Percentiles rank a stretch among this genome's conserved stretches.
phyloP scores from a whole-genome alignment of 169 alveolate species.

The Cryptosporidium meleagridis region DNA sequence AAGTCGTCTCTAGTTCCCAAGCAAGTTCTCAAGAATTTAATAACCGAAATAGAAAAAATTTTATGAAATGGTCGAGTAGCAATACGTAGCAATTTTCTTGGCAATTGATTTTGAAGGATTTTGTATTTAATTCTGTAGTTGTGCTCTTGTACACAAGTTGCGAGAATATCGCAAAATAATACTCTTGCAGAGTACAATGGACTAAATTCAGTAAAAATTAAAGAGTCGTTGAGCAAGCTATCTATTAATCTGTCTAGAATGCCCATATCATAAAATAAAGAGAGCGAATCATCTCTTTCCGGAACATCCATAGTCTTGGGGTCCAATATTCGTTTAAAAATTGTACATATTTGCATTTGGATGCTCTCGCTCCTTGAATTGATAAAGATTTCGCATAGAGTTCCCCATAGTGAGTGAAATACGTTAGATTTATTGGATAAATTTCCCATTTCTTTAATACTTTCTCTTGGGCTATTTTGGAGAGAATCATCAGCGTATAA shows the following conservation, averaged over 20 bases:
- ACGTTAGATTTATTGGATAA: background rate
- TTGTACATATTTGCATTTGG: constrained; percentile 56
- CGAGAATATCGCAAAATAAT: constrained; percentile 79
- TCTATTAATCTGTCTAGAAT: constrained; percentile 79
- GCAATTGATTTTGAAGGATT: constrained; percentile 82
- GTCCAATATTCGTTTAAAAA: constrained; percentile 79
- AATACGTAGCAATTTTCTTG: constrained; percentile 76
- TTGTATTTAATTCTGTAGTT: constrained; percentile 82
- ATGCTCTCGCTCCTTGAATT: constrained; percentile 40
- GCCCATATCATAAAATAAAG: constrained; percentile 82
- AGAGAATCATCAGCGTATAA: background rate
- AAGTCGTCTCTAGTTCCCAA: constrained; percentile 72
- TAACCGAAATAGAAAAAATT: constrained; percentile 80
- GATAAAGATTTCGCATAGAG: constrained; percentile 48
- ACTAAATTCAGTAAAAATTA: background rate
- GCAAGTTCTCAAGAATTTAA: constrained; percentile 81
- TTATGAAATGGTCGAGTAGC: constrained; percentile 80
- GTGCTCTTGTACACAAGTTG: constrained; percentile 83
- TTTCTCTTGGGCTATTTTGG: background rate
- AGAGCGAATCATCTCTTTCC: constrained; percentile 83
- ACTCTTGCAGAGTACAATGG: constrained; percentile 77
- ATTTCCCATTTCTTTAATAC: background rate
- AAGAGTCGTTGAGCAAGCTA: constrained; percentile 58
- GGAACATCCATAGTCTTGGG: constrained; percentile 85
- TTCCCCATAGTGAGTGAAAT: constrained; percentile 38